These are phyloP conservation scores for Casuarina equisetifolia DNA, from an alignment of 306 rosid species.

Conservation along the genomic window DNA sequence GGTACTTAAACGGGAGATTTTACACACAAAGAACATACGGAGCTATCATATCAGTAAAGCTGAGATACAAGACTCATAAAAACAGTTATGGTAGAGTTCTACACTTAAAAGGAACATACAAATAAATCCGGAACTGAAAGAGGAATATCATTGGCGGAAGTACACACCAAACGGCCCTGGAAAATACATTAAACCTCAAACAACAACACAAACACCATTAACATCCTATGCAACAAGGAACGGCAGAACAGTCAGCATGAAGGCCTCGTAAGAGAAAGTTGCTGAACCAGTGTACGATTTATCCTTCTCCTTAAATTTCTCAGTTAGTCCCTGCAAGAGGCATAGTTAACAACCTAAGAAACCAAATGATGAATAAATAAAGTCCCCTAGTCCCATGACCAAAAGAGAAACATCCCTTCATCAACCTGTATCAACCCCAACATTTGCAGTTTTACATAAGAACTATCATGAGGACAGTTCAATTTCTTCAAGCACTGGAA, in stretches of 20 bases:
- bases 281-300: constrained; percentile 64
- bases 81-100: not conserved
- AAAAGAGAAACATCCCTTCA: not conserved
- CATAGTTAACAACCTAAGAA: constrained; percentile 4
- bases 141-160: too few species aligned
- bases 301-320: constrained; percentile 95
- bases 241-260: constrained; percentile 94
- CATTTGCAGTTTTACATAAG: not conserved
- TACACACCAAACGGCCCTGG: too few species aligned
- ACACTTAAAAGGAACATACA: not conserved
- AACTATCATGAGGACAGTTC: not conserved
- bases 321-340: constrained; percentile 79
- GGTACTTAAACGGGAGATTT: not conserved
- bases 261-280: constrained; percentile 75
- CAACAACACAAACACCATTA: constrained; percentile 2
- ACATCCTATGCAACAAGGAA: constrained; percentile 68
- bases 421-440: not conserved
- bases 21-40: not conserved
- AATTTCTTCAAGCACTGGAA: too few species aligned
- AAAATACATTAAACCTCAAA: not conserved
- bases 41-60: not conserved
- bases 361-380: not conserved
- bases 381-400: not conserved
- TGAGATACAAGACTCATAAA: not conserved
- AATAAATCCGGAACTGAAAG: too few species aligned